phyloP scores from a whole-genome alignment of 257 asterid species.

The Marsdenia floribunda region DNA sequence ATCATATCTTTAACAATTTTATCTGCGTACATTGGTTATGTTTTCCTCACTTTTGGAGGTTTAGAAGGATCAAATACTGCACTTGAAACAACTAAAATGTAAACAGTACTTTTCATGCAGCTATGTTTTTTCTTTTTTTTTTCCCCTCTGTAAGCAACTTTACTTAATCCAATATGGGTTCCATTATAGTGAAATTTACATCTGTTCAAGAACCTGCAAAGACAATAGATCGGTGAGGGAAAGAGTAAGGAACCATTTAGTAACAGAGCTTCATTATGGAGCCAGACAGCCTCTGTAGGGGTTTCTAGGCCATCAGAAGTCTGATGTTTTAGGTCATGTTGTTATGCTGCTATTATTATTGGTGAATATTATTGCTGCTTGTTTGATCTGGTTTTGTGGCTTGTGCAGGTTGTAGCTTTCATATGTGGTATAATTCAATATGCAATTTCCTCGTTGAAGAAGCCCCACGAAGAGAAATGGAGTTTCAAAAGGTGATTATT shows the following conservation, averaged over 20 bases:
- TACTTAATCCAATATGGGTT: neutral
- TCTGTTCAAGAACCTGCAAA: neutral
- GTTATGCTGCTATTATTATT: neutral
- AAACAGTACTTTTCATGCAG: neutral
- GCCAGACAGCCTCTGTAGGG: neutral
- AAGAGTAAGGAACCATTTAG: neutral
- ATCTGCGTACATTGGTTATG: neutral
- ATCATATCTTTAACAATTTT: neutral
- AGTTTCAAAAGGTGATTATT: slow-evolving; percentile 50
- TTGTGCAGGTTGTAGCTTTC: slow-evolving; percentile 78
- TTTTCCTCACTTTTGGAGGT: neutral
- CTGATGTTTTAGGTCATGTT: neutral
- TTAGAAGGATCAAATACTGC: neutral
- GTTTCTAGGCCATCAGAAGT: neutral
- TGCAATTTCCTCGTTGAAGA: slow-evolving; percentile 43
- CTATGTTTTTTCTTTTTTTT: neutral
- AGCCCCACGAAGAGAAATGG: slow-evolving; percentile 43
- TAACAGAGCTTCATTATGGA: neutral
- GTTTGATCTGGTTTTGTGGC: neutral
- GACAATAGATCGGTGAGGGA: neutral
- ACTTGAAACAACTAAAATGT: neutral
- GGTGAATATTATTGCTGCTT: slow-evolving; percentile 1
- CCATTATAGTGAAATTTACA: neutral
- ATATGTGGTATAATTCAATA: slow-evolving; percentile 69
- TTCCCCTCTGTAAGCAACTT: neutral